phyloP scores from a whole-genome alignment of 2,329 filamentous ascomycete species.

The Penicillium brasilianum region DNA sequence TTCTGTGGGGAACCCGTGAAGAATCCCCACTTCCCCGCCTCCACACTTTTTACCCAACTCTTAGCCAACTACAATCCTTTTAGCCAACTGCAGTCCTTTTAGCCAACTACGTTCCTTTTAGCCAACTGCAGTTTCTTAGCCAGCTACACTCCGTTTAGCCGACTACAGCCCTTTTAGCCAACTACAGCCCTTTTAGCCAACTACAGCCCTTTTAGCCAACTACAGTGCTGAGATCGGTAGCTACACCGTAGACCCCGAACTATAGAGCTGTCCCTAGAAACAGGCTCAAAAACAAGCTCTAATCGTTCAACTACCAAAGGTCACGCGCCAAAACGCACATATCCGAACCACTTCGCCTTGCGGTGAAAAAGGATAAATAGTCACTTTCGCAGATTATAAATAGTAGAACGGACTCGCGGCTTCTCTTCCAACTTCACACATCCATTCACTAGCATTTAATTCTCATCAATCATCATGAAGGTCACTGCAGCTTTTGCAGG shows the following conservation, averaged over 20 bases:
- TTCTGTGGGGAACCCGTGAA: slow-evolving; percentile 13
- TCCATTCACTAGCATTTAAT: slow-evolving; percentile 4
- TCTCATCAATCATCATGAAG: slow-evolving; percentile 15
- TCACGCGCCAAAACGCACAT: slow-evolving; percentile 3
- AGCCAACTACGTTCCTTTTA: slow-evolving; percentile 3
- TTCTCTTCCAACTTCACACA: slow-evolving; percentile 4
- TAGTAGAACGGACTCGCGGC: neutral
- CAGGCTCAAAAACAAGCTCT: slow-evolving; percentile 6
- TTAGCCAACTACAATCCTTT: neutral
- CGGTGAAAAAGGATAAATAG: slow-evolving; percentile 16
- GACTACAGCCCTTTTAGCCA: slow-evolving; percentile 1
- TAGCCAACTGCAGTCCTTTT: neutral
- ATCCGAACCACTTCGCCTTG: slow-evolving; percentile 4
- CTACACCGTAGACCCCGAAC: neutral
- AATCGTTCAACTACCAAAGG: neutral
- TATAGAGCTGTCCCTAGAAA: neutral
- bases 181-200: neutral
- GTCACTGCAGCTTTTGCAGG: slow-evolving; percentile 11
- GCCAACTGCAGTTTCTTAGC: slow-evolving; percentile 3
- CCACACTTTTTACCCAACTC: slow-evolving; percentile 6
- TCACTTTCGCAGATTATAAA: slow-evolving; percentile 7
- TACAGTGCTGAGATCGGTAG: neutral
- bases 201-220: neutral
- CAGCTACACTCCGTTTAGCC: neutral
- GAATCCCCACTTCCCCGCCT: slow-evolving; percentile 15